Evolutionary conservation across 2,329 filamentous ascomycete species (phyloP).

Genomic region (Talaromyces sp.): DNA sequence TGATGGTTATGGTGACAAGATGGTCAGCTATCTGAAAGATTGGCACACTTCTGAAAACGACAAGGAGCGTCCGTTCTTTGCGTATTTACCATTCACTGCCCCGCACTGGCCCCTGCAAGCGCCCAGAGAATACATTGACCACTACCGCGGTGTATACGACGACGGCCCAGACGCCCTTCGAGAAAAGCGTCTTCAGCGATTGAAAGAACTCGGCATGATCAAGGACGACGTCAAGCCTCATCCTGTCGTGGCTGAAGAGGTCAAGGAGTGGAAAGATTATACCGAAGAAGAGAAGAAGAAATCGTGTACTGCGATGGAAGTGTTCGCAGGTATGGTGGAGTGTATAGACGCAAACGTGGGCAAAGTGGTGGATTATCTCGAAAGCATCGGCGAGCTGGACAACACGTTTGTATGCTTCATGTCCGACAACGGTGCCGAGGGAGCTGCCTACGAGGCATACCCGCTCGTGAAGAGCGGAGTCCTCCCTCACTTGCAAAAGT

Average conservation of each 20-base stretch:
- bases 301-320: conserved; percentile 55
- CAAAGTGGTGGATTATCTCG: conserved; percentile 55
- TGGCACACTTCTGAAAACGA: conserved; percentile 35
- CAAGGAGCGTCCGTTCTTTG: not conserved
- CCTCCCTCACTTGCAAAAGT: conserved; percentile 53
- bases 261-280: conserved; percentile 40
- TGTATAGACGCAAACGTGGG: conserved; percentile 59
- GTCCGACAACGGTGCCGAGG: conserved; percentile 61
- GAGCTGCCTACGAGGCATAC: conserved; percentile 56
- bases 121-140: not conserved
- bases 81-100: not conserved
- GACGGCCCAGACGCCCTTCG: not conserved
- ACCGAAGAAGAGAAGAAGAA: conserved; percentile 38
- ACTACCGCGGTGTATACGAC: not conserved
- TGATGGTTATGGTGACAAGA: conserved; percentile 51
- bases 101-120: not conserved
- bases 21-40: conserved; percentile 52
- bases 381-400: conserved; percentile 55
- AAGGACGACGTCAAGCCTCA: conserved; percentile 43
- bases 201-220: conserved; percentile 58
- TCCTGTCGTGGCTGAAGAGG: conserved; percentile 42
- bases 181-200: conserved; percentile 39
- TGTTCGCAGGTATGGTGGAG: conserved; percentile 63
- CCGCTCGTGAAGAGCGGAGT: conserved; percentile 55
- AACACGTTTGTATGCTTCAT: conserved; percentile 64